These are phyloP conservation scores for Chytriomyces hyalinus DNA, from an alignment of 192 early-diverging fungal species.

Conservation along the genomic window DNA sequence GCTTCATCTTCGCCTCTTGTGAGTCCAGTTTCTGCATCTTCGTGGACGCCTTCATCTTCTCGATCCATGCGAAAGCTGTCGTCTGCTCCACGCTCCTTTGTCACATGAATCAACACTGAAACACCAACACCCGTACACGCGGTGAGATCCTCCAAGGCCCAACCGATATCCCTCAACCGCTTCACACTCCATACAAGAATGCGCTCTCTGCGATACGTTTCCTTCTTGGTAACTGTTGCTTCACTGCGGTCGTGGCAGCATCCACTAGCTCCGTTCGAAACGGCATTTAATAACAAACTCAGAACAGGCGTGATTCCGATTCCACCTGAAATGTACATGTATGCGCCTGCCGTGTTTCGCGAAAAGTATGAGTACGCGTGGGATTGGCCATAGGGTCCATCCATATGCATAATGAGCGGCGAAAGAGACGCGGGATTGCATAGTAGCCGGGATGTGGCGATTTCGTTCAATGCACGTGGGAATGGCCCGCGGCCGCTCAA, in stretches of 20 bases:
- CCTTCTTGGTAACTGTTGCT: neutral
- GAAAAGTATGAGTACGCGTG: neutral
- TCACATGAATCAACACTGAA: neutral
- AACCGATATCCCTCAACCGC: slow-evolving; percentile 19
- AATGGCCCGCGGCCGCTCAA: slow-evolving; percentile 14
- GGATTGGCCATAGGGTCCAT: slow-evolving; percentile 19
- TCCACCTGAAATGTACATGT: slow-evolving; percentile 15
- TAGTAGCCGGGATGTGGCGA: slow-evolving; percentile 15
- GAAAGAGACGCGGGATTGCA: neutral
- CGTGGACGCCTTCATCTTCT: neutral
- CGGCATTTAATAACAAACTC: neutral
- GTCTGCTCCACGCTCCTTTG: neutral
- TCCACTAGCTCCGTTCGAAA: neutral
- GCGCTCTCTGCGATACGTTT: neutral
- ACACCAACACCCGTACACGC: neutral
- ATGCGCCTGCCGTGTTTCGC: neutral
- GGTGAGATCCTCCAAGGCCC: slow-evolving; percentile 22
- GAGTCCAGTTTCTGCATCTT: neutral
- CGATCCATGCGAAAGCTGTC: too few species aligned
- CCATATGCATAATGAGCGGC: slow-evolving; percentile 1
- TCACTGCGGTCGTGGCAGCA: neutral
- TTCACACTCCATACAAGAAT: slow-evolving; percentile 13
- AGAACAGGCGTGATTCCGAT: slow-evolving; percentile 24
- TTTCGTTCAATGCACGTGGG: neutral
- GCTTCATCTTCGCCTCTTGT: neutral